Base-by-base conservation (phyloP, 257 asterid genomes). In the Forsythia viridissima region DNA sequence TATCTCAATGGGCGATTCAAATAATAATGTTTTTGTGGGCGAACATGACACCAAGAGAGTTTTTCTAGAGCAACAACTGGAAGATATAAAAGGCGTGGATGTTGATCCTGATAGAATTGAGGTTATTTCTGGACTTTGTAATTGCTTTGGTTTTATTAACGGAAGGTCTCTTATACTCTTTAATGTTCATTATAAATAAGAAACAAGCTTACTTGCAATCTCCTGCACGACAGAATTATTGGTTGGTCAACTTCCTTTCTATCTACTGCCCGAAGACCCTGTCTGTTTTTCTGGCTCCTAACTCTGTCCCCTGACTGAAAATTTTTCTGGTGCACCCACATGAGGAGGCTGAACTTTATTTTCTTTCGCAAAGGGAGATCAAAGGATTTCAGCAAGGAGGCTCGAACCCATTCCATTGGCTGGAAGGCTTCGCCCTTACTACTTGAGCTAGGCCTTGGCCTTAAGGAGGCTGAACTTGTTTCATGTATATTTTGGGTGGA, bases 41-140 rank as follows among this genome's bases (percentile, higher is more conserved):
- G 93, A 88, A 77, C 83, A 59, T 55, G 93, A 88, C 55, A 84
- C 72, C 36, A 87, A 82, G 77, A 89, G 88, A 80, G 88, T 86
- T 77, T 73, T 82, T 75, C 90, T 89, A 55, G 92, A 91, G 81
- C 97, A 88, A 77, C 91, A 88, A 79, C 82, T 88, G 71, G 96
- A 84, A 83, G 92, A 88, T 76, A 74, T 82, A 67, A 77, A 84
- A 36, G 97, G 91, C 76, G 80, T 81, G 48, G 97, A 93, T 77
- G 82, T 85, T 77, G 97, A 93, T 83, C 94, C 89, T 71, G 98
- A 95, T 80, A 88, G 98, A 90, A 83, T 92, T 73, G 98, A 93
- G 99, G 99, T 95, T 75, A 77, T 75, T 68, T 86, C 57, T 80
- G 30, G 55, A 18, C 67, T 73, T 11, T 30, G 34, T 34, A 13